A percentile compares a stretch with the other conserved stretches of the same genome.
phyloP scores from a whole-genome alignment of 2,329 filamentous ascomycete genomes.

The Biscogniauxia marginata region DNA sequence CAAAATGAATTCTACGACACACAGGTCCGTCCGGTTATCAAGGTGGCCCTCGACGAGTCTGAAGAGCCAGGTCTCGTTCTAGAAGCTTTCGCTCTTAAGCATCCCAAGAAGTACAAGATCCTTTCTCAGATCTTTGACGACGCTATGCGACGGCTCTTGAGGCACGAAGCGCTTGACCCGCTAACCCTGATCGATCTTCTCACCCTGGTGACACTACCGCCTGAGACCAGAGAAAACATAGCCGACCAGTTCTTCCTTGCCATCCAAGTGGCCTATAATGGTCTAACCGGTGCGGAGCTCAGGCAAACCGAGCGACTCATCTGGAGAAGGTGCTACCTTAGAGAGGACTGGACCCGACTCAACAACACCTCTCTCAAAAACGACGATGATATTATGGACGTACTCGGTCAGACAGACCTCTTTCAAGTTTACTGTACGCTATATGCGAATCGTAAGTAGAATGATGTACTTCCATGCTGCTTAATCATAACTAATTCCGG shows the following conservation, averaged over 20 bases:
- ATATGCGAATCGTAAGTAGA: conserved; percentile 60
- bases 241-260: conserved; percentile 73
- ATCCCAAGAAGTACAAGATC: conserved; percentile 60
- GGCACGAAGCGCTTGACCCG: conserved; percentile 68
- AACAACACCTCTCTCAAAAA: conserved; percentile 75
- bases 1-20: conserved; percentile 72
- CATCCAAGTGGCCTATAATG: conserved; percentile 58
- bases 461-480: conserved; percentile 12
- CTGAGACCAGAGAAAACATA: conserved; percentile 52
- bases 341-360: conserved; percentile 79
- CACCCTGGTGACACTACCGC: conserved; percentile 62
- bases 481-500: conserved; percentile 3
- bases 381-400: conserved; percentile 64
- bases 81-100: conserved; percentile 59
- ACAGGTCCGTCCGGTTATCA: conserved; percentile 65
- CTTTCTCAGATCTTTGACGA: conserved; percentile 71
- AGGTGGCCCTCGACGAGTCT: conserved; percentile 73
- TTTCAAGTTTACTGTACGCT: conserved; percentile 66
- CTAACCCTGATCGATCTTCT: conserved; percentile 70
- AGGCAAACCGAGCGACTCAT: conserved; percentile 62
- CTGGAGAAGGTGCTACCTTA: conserved; percentile 83
- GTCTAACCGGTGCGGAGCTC: conserved; percentile 54
- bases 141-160: conserved; percentile 66
- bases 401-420: conserved; percentile 64
- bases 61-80: conserved; percentile 76